Base-by-base conservation (phyloP, 2,329 filamentous ascomycete species). In the Ramularia collo-cygni region DNA sequence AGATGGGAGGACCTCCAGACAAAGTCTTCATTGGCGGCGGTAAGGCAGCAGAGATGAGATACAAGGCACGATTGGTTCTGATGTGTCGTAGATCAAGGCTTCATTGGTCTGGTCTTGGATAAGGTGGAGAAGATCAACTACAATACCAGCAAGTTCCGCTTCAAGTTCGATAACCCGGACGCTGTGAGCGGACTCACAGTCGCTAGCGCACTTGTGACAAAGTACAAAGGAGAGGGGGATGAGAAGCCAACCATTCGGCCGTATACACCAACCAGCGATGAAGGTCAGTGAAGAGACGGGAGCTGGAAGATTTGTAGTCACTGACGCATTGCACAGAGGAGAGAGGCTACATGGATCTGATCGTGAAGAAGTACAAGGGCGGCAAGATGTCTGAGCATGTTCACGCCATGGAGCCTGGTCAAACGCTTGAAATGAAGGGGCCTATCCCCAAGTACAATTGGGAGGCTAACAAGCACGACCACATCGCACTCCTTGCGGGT, bases 361-460 rank as follows among this genome's bases (percentile, higher is more conserved):
- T 98, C 37, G 76, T 98, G 59, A 98, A 98, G 76, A 79, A 79
- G 59, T 98, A 98, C 71, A 83, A 85, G 47, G 75, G 81, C 57
- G 92, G 92, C 27, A 82, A 85, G 47, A 96, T 98, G 92, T 93
- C 85, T 50, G 77, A 79, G 52, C 85, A 96, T 70, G 63, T 98
- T 36, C 86, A 95, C 74, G 74, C 76, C 60, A 77, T 98, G 79
- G 72, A 75, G 24, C 81, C 85, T 31, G 86, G 88, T 48, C 83
- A 96, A 66, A 74, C 75, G 12, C 79, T 98, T 40, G 82, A 90
- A 47, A 80, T 98, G 72, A 96, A 98, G 76, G 92, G 92, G 13
- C 92, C 92, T 2, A 79, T 98, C 28, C 85, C 87, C 57, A 98
- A 98, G 69, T 96, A 95, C 67, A 67, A 78, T 21, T 96, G 89